Evolutionary conservation across 805 yeast genomes (phyloP), one percentile per base, ranked within the genome.

Genomic region (Lachancea thermotolerans): DNA sequence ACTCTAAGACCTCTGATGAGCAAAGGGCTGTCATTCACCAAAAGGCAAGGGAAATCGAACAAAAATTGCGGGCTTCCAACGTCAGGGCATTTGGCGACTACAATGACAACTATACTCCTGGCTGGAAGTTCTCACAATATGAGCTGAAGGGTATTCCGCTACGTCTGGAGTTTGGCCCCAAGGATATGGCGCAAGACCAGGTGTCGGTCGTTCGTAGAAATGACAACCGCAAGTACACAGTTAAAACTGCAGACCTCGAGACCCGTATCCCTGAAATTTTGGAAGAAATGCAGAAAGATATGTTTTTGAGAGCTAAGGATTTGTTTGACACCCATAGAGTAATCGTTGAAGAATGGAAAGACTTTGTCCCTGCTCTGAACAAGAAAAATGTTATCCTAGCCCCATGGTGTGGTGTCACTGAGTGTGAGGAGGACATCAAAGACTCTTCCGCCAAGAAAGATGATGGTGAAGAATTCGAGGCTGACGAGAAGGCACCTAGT

Each of bases 61-160:
- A 67, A 30, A 72, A 73, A 53, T 78, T 93, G 58, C 58, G 62
- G 44, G 69, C 66, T 21, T 75, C 78, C 40, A 93, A 78, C 43
- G 72, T 93, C 49, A 81, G 96, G 67, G 88, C 78, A 25, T 71
- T 75, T 46, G 83, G 91, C 58, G 99, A 93, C 69, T 84, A 81
- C 75, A 82, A 97, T 69, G 95, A 83, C 56, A 87, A 82, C 73
- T 91, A 93, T 73, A 83, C 96, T 44, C 95, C 98, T 53, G 99
- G 99, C 53, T 93, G 97, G 98, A 93, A 93, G 71, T 93, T 91
- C 70, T 83, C 97, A 47, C 95, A 93, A 65, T 85, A 95, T 77
- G 99, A 93, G 73, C 79, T 93, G 65, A 88, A 85, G 74, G 99
- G 99, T 77, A 75, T 82, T 44, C 98, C 98, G 53, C 71, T 93